Base-by-base conservation (phyloP, 176 grass and related monocot genomes). In the Tillandsia leiboldiana region DNA sequence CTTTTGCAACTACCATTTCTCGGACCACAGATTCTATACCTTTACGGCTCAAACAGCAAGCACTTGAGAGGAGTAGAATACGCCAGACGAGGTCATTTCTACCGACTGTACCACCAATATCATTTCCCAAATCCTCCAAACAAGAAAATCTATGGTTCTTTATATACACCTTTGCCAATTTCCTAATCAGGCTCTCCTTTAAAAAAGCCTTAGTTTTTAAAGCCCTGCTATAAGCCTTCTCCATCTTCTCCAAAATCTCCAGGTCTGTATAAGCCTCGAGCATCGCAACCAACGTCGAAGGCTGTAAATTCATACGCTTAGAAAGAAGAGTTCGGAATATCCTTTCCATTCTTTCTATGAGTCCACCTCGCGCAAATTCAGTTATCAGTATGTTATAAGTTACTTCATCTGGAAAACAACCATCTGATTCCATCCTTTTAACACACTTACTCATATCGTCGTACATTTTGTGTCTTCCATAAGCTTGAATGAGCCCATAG, bases 381-480 rank as follows among this genome's bases (percentile, higher is more conserved):
- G 66, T 69, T 42, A 69, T 61, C 7, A 77, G 20, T 61, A 27
- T 77, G 65, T 77, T 77, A 18, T 77, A 77, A 69, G 75, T 77
- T 49, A 69, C 66, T 53, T 69, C 66, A 69, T 77, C 42, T 17
- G 74, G 65, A 15, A 69, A 77, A 69, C 75, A 77, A 8, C 74
- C 65, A 61, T 48, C 52, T 23, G 29, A 61, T 69, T 61, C 52
- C 65, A 77, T 77, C 22, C 65, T 77, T 53, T 77, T 77, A 29
- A 77, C 33, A n/a, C 75, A 77, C 20, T 77, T 77, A 52, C 65
- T 77, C 75, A 77, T 77, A 26, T 77, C 65, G 61, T 69, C 65
- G 11, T 77, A 69, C 18, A 69, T 52, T 50, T 51, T 53, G 67
- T 58, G 50, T 27, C 28, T 61, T 69, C 75, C 74, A 69, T 77